These are phyloP conservation scores for Auriscalpium vulgare DNA, from an alignment of 768 basidiomycete genomes.

Conservation along the genomic window DNA sequence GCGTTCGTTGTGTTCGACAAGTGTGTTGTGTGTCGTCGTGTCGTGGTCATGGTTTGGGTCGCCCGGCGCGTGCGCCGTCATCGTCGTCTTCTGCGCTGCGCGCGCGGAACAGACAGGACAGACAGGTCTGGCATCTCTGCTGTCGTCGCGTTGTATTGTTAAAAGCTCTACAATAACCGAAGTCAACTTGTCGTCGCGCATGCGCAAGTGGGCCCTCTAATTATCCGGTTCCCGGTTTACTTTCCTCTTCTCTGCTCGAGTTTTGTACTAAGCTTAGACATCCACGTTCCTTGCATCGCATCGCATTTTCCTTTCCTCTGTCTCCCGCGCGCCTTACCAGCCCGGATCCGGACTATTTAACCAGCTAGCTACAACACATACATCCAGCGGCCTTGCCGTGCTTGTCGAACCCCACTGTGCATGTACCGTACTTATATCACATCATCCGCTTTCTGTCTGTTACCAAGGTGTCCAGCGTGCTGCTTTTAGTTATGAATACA, in stretches of 20 bases:
- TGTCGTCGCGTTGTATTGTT: constrained; percentile 13
- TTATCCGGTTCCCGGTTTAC: not conserved
- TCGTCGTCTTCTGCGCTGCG: constrained; percentile 10
- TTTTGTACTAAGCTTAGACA: not conserved
- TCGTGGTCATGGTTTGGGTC: not conserved
- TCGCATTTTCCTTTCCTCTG: not conserved
- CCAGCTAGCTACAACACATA: not conserved
- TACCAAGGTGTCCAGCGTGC: not conserved
- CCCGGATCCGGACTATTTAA: constrained; percentile 3
- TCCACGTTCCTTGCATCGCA: not conserved
- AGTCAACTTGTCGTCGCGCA: constrained; percentile 2
- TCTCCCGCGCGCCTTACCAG: not conserved
- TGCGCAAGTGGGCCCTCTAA: not conserved
- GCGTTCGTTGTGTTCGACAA: not conserved
- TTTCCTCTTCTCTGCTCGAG: not conserved
- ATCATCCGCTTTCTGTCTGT: not conserved
- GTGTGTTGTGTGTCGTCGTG: not conserved
- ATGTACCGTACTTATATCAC: not conserved
- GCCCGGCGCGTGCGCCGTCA: constrained; percentile 1
- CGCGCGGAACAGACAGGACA: not conserved
- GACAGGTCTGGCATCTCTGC: not conserved
- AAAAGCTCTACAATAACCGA: constrained; percentile 13
- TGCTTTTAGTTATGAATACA: constrained; percentile 9
- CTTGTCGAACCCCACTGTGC: constrained; percentile 1
- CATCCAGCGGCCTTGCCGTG: not conserved